Evolutionary conservation across 306 rosid species (phyloP), one percentile per base, ranked within the genome.

Genomic region (Malus orientalis): DNA sequence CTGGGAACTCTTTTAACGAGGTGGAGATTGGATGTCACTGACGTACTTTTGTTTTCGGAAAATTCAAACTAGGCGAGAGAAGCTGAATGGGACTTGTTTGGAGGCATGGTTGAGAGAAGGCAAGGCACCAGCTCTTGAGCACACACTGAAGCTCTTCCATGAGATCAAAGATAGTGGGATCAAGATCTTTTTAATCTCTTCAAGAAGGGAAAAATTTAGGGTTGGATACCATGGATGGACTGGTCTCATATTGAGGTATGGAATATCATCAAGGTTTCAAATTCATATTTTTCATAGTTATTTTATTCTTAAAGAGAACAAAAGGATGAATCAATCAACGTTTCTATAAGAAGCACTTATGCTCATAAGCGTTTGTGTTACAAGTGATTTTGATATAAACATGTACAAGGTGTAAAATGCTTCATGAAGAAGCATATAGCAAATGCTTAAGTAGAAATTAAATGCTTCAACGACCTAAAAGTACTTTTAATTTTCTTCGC

Each of bases 221-320:
- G 87, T 75, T 74, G 96, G 96, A 4, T 91, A 83, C 77, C 91
- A 88, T 84, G 93, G 93, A 74, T 90, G 96, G 93, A 57, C 80
- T 53, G 51, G 74, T 62, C 89, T 91, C 63, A 60, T 70, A 8
- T 61, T 85, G 30, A 87, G 91, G 91, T 87, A 86, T 33, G 74
- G 0, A 14, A 18, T n/a, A 22, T 62, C 62, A 14, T 32, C 33
- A 29, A 1, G 70, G 59, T 67, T 67, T 54, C 25, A 36, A 57
- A 72, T 72, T 75, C 38, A 73, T 66, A 69, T 8, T 18, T 42
- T 47, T 42, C 30, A 4, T 32, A 19, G 36, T 30, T 49, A 18
- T 12, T 38, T 49, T 49, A 1, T 49, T 15, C 55, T 49, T 15
- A 15, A 14, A 49, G 20, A 49, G 20, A 49, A 49, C 2, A 49